These are phyloP conservation scores for Boletus sp. DNA, from an alignment of 768 basidiomycete genomes.

Conservation along the genomic window DNA sequence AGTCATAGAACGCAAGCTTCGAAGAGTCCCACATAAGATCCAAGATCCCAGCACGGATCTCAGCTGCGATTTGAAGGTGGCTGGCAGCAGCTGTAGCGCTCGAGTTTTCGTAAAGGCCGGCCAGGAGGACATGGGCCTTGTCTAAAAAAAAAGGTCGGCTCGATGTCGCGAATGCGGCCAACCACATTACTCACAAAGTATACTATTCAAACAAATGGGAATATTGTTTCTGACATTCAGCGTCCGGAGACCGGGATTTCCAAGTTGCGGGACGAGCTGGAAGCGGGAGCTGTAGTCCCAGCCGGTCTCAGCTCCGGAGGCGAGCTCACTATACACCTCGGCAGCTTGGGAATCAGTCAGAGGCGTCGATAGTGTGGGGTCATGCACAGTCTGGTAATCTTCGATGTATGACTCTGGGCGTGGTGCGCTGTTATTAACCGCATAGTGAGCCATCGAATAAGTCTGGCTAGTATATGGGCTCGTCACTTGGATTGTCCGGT, in stretches of 20 bases:
- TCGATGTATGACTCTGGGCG: slow-evolving; percentile 80
- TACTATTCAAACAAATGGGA: slow-evolving; percentile 80
- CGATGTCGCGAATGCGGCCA: background rate
- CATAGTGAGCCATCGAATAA: slow-evolving; percentile 67
- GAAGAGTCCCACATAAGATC: slow-evolving; percentile 84
- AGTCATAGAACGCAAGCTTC: slow-evolving; percentile 91
- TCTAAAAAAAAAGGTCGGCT: slow-evolving; percentile 40
- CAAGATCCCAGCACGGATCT: slow-evolving; percentile 66
- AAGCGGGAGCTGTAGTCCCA: slow-evolving; percentile 46
- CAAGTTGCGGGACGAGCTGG: slow-evolving; percentile 32
- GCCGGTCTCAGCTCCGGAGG: slow-evolving; percentile 84
- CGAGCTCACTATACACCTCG: slow-evolving; percentile 82
- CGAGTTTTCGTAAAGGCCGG: slow-evolving; percentile 54
- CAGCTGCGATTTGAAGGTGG: slow-evolving; percentile 57
- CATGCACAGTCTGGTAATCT: slow-evolving; percentile 82
- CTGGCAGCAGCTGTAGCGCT: slow-evolving; percentile 42
- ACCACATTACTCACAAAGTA: slow-evolving; percentile 60
- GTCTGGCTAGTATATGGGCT: slow-evolving; percentile 71
- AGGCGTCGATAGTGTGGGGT: slow-evolving; percentile 49
- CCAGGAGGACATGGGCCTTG: slow-evolving; percentile 59
- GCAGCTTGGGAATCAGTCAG: slow-evolving; percentile 60
- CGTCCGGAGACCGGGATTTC: slow-evolving; percentile 58
- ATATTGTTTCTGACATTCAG: slow-evolving; percentile 70
- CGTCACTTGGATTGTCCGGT: slow-evolving; percentile 65
- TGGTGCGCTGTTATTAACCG: slow-evolving; percentile 81